Percentiles rank a stretch among this genome's conserved stretches.
These are phyloP conservation scores for Botryotinia calthae DNA, from an alignment of 2,329 filamentous ascomycete genomes.

Conservation along the genomic window DNA sequence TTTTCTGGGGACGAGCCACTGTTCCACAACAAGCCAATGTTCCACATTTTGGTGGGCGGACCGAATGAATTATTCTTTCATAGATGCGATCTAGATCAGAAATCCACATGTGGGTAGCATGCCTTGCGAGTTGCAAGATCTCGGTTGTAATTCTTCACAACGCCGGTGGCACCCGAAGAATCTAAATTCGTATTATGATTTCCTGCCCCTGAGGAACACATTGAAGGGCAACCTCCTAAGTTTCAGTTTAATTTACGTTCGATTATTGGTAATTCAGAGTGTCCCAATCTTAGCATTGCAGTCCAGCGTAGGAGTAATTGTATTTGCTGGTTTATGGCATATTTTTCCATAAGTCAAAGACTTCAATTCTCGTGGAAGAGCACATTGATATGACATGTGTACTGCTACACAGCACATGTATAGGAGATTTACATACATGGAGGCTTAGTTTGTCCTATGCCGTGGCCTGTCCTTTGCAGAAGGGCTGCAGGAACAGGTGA, in stretches of 20 bases:
- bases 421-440: neutral
- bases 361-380: neutral
- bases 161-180: neutral
- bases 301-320: neutral
- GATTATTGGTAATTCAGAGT: neutral
- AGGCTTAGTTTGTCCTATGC: neutral
- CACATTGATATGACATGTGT: neutral
- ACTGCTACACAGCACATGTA: neutral
- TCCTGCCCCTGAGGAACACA: neutral
- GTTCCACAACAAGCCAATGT: slow-evolving; percentile 3
- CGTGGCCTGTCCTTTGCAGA: neutral
- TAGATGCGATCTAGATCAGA: neutral
- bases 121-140: slow-evolving; percentile 2
- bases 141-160: neutral
- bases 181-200: neutral
- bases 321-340: neutral
- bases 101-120: slow-evolving; percentile 6
- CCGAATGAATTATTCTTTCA: neutral
- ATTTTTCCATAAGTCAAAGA: neutral
- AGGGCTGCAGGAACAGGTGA: neutral
- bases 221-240: neutral
- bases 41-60: slow-evolving; percentile 6
- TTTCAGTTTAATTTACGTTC: neutral
- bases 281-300: neutral
- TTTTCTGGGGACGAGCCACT: neutral